Base-by-base conservation (phyloP, 1,284 basidiomycete genomes). In the Paramarasmius palmivorus region DNA sequence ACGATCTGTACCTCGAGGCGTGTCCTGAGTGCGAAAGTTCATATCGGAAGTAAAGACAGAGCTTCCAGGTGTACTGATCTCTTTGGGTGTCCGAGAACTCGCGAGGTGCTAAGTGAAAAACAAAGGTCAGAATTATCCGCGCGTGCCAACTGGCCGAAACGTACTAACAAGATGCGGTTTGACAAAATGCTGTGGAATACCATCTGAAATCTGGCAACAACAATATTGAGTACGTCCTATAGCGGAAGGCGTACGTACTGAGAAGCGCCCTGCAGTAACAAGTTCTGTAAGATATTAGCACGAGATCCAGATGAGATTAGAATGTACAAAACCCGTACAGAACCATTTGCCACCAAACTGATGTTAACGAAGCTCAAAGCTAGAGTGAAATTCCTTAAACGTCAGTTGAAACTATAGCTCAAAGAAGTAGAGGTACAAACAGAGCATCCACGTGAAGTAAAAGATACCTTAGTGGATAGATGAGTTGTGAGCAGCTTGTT, bases 401-500 rank as follows among this genome's bases (percentile, higher is more conserved):
- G 50, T 36, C 44, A 25, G 19, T 22, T 29, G n/a, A 44, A 29
- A 23, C 50, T 12, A 9, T 5, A 1, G 23, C 14, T 15, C 32
- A 17, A 45, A 2, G 17, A 20, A 14, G 29, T 26, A 23, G 17
- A 5, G 23, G 20, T n/a, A 50, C 57, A n/a, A 39, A 57, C 62
- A 49, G 36, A 64, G 49, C 57, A 62, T 61, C 59, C 59, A 64
- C 14, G 54, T 52, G 44, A 61, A 64, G 39, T 64, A 64, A 5
- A 64, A 23, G 4, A 64, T 51, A 37, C 62, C 62, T 63, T 10
- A 17, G 2, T 9, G 39, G 2, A 19, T 19, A 9, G n/a, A n/a
- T n/a, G n/a, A 22, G 9, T 10, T 19, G 22, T 22, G 39, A 17
- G 39, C n/a, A n/a, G n/a, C n/a, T n/a, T n/a, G n/a, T n/a, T n/a